Percentiles rank a stretch among this genome's conserved stretches.
These are phyloP conservation scores for Tylopilus plumbeoviolaceoides DNA, from an alignment of 768 basidiomycete species.

Conservation along the genomic window DNA sequence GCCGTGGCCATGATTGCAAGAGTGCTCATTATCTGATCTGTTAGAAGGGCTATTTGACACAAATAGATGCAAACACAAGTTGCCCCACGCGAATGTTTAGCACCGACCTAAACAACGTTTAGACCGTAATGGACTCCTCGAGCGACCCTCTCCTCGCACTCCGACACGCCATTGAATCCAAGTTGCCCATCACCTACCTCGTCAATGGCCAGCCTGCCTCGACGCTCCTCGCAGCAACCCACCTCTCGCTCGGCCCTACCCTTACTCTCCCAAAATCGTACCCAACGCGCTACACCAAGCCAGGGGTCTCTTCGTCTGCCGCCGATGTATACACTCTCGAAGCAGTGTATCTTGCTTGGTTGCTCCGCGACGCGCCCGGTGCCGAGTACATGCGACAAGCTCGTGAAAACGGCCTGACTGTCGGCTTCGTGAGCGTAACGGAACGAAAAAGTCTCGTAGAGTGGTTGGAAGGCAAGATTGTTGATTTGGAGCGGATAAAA, in stretches of 20 bases:
- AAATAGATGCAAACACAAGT: too few relatives aligned
- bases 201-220: constrained; percentile 33
- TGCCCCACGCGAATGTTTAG: too few relatives aligned
- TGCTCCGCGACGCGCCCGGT: constrained; percentile 63
- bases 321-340: constrained; percentile 72
- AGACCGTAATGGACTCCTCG: neutral
- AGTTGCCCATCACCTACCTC: constrained; percentile 47
- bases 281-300: constrained; percentile 76
- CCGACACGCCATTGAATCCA: constrained; percentile 58
- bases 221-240: constrained; percentile 55
- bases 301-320: constrained; percentile 35
- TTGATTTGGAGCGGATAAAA: constrained; percentile 25
- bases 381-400: constrained; percentile 90
- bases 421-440: constrained; percentile 80
- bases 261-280: constrained; percentile 64
- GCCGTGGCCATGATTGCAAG: too few relatives aligned
- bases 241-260: constrained; percentile 54
- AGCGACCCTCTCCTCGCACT: constrained; percentile 51
- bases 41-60: too few relatives aligned
- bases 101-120: too few relatives aligned
- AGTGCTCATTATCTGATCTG: too few relatives aligned
- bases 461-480: constrained; percentile 64
- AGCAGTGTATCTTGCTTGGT: constrained; percentile 83
- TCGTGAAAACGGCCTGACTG: constrained; percentile 65
- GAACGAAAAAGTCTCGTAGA: constrained; percentile 85